These are phyloP conservation scores for Cocos nucifera DNA, from an alignment of 176 grass and related monocot species.

Conservation along the genomic window DNA sequence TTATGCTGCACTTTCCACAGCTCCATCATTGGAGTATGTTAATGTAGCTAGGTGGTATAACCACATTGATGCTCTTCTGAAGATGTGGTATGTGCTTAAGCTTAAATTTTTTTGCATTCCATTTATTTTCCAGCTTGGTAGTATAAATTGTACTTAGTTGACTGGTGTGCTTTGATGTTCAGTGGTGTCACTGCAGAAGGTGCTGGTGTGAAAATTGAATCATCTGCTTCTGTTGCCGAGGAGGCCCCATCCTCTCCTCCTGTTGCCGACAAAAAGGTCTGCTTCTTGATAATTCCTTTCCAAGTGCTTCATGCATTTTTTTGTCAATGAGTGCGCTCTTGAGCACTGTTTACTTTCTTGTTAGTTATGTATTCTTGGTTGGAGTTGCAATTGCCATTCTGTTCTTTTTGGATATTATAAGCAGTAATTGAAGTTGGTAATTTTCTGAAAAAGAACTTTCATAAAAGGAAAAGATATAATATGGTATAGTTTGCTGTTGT, in stretches of 20 bases:
- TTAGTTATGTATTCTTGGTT: no score
- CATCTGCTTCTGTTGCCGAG: constrained; percentile 28
- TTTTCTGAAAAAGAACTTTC: no score
- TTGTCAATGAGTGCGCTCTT: no score
- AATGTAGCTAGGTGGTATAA: constrained; percentile 77
- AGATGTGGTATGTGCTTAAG: constrained; percentile 39
- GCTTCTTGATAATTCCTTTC: not conserved
- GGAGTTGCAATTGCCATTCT: no score
- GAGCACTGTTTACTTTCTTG: no score
- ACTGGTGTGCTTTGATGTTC: not conserved
- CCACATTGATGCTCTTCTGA: constrained; percentile 94
- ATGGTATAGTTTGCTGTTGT: no score
- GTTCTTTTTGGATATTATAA: no score
- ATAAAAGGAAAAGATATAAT: no score
- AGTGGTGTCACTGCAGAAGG: constrained; percentile 58
- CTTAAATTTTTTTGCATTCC: not conserved
- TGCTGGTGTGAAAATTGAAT: constrained; percentile 71
- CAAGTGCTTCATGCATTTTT: no score
- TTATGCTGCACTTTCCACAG: constrained; percentile 33
- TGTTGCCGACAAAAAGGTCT: constrained; percentile 43
- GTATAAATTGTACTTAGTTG: not conserved
- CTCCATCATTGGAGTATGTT: constrained; percentile 49
- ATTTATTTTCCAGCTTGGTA: not conserved
- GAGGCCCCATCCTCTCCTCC: constrained; percentile 39
- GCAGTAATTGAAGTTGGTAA: no score